These are phyloP conservation scores for Bipolaris sorokiniana DNA, from an alignment of 2,329 filamentous ascomycete genomes.

Conservation along the genomic window DNA sequence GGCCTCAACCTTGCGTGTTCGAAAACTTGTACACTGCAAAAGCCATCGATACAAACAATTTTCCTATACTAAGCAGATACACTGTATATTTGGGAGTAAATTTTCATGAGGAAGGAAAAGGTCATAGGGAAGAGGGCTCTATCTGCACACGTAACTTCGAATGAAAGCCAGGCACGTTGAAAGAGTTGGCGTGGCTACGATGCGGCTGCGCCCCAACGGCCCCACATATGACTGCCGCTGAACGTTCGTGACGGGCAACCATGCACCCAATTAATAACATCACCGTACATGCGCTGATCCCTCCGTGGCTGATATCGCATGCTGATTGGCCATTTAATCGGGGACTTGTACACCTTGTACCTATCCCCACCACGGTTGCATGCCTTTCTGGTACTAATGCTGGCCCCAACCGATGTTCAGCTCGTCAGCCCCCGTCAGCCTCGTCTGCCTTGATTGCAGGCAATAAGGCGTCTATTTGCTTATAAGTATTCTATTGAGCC, in stretches of 20 bases:
- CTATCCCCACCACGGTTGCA: not conserved
- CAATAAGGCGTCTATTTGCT: not conserved
- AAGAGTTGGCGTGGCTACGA: not conserved
- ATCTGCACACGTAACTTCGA: conserved; percentile 4
- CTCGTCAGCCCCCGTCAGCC: conserved; percentile 15
- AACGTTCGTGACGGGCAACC: not conserved
- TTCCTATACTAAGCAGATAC: conserved; percentile 2
- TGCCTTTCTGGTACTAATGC: conserved; percentile 11
- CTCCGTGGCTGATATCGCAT: not conserved
- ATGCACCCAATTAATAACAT: conserved; percentile 2
- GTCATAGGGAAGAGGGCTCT: conserved; percentile 18
- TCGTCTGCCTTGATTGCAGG: conserved; percentile 8
- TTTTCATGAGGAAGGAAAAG: conserved; percentile 16
- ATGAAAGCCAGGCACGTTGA: not conserved
- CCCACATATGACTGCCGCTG: not conserved
- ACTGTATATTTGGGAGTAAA: conserved; percentile 11
- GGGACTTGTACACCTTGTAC: not conserved
- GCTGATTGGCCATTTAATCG: not conserved
- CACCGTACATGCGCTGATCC: not conserved
- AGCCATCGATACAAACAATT: conserved; percentile 2
- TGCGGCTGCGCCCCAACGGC: not conserved
- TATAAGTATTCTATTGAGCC: conserved; percentile 1
- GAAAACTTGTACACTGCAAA: conserved; percentile 2
- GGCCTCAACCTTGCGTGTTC: conserved; percentile 3
- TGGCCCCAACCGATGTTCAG: not conserved